phyloP scores from a whole-genome alignment of 2,329 filamentous ascomycete species.

The Fusarium annulatum region DNA sequence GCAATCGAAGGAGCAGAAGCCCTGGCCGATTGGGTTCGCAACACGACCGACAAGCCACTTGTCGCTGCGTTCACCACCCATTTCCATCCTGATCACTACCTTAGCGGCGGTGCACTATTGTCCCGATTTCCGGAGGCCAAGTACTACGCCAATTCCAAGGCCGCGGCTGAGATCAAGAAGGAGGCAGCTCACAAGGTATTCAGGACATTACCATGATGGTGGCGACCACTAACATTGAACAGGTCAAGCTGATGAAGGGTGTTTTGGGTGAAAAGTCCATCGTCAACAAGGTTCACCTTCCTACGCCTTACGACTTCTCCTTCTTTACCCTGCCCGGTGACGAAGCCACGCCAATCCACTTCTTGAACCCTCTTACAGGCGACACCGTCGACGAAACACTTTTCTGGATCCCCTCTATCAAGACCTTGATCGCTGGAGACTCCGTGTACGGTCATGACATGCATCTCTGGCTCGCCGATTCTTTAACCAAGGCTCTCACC shows the following conservation, averaged over 20 bases:
- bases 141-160: neutral
- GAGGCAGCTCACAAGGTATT: neutral
- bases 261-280: neutral
- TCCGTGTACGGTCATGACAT: neutral
- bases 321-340: neutral
- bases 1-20: neutral
- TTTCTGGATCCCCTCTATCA: neutral
- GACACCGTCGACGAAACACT: neutral
- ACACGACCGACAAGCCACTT: neutral
- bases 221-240: fast-evolving
- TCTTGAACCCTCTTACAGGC: neutral
- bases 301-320: neutral
- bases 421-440: neutral
- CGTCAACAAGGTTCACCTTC: neutral
- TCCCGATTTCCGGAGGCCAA: neutral
- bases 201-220: fast-evolving
- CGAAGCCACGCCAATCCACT: neutral
- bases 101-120: neutral
- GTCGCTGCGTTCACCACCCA: neutral
- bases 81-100: neutral
- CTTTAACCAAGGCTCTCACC: neutral
- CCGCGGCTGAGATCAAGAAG: neutral
- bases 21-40: fast-evolving
- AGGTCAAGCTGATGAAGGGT: neutral
- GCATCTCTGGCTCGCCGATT: neutral